These are phyloP conservation scores for Davidsoniella virescens DNA, from an alignment of 2,329 filamentous ascomycete species.

Conservation along the genomic window DNA sequence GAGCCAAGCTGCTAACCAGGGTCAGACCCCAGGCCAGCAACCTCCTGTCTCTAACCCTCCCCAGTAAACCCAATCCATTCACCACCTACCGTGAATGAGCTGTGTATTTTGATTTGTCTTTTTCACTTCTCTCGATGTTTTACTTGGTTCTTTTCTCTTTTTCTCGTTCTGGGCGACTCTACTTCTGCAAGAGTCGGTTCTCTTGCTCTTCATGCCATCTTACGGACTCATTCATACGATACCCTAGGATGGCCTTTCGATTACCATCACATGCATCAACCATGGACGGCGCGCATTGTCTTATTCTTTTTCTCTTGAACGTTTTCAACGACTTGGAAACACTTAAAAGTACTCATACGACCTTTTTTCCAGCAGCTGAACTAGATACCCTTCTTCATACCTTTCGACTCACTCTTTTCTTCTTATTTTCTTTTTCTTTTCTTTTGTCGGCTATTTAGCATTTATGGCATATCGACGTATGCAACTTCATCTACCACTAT, in stretches of 20 bases:
- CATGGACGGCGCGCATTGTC: slow-evolving; percentile 4
- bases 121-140: slow-evolving; percentile 6
- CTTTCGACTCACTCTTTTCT: background rate
- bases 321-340: slow-evolving; percentile 6
- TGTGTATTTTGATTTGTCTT: slow-evolving; percentile 1
- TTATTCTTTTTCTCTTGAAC: slow-evolving; percentile 3
- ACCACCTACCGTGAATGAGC: background rate
- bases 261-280: slow-evolving; percentile 2
- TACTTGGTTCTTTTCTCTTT: slow-evolving; percentile 1
- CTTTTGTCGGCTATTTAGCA: background rate
- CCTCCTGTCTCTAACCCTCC: slow-evolving; percentile 12
- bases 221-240: background rate
- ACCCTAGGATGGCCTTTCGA: background rate
- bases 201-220: background rate
- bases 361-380: slow-evolving; percentile 2
- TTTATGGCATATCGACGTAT: background rate
- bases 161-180: background rate
- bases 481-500: background rate
- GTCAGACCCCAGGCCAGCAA: slow-evolving; percentile 18
- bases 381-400: slow-evolving; percentile 4
- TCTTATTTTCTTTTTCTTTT: background rate
- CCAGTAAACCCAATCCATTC: slow-evolving; percentile 5
- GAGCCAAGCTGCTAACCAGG: slow-evolving; percentile 27
- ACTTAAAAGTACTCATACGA: slow-evolving; percentile 5
- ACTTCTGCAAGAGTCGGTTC: background rate